Evolutionary conservation across 2,329 filamentous ascomycete genomes (phyloP).

Genomic region (Plectosphaerella cucumerina): DNA sequence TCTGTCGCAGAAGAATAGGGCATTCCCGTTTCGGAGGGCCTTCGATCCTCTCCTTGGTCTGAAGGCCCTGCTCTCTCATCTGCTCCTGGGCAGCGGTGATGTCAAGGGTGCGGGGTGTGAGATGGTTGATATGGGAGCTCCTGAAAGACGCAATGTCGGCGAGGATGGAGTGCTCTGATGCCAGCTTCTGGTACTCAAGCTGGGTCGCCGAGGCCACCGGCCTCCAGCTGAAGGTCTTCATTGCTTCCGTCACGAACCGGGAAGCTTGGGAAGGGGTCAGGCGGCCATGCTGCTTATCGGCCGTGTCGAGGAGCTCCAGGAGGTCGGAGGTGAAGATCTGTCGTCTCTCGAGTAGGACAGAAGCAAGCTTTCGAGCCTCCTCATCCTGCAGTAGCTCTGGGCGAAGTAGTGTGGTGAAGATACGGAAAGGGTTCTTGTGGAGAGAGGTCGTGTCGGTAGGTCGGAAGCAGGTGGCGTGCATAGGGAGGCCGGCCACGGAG

Average conservation of each 20-base stretch:
- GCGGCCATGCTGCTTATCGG: constrained; percentile 21
- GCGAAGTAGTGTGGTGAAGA: constrained; percentile 31
- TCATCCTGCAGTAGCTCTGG: constrained; percentile 32
- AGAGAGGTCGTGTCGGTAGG: constrained; percentile 28
- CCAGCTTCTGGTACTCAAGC: constrained; percentile 36
- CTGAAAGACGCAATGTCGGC: constrained; percentile 40
- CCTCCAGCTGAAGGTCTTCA: constrained; percentile 45
- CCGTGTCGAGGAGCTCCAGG: constrained; percentile 27
- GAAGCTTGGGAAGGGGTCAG: constrained; percentile 25
- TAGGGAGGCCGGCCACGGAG: constrained; percentile 38
- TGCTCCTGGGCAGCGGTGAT: constrained; percentile 37
- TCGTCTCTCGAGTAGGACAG: constrained; percentile 27
- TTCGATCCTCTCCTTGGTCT: constrained; percentile 45
- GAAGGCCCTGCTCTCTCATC: constrained; percentile 36
- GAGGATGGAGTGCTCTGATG: constrained; percentile 39
- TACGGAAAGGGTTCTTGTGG: constrained; percentile 36
- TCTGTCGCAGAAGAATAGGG: constrained; percentile 46
- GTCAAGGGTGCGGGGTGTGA: constrained; percentile 46
- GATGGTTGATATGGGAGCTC: constrained; percentile 48
- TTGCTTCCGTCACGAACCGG: constrained; percentile 34
- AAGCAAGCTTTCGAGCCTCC: constrained; percentile 24
- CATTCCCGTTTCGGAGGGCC: constrained; percentile 40
- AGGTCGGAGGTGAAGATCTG: constrained; percentile 37
- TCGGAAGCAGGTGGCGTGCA: constrained; percentile 49
- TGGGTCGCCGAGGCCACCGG: constrained; percentile 31